Base-by-base conservation (phyloP, 202 grass and related monocot species). In the Cymbopogon flexuosus region DNA sequence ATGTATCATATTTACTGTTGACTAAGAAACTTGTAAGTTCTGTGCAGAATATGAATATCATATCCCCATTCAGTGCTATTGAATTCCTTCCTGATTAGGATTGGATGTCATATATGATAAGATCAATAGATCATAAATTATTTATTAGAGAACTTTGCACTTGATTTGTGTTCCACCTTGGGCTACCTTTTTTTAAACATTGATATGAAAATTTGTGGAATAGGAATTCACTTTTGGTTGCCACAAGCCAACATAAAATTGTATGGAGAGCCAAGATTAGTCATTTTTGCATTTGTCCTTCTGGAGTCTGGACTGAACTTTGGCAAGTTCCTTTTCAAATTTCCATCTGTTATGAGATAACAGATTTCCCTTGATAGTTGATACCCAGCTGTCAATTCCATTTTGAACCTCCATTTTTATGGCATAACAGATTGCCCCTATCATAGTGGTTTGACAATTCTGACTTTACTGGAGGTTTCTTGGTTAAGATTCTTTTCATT, bases 351-450 rank as follows among this genome's bases (percentile, higher is more conserved):
- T 52, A 8, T 27, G 69, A 47, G 6, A 46, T 70, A 45, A 47
- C 7, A 70, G 13, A 70, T 47, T 30, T 13, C 41, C 65, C 21
- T 69, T 43, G 57, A 15, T 62, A 36, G 5, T 69, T 43, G 57
- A 15, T 62, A 36, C 6, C 29, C 29, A 78, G 34, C 45, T 67
- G 15, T 31, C 40, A 76, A 31, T 76, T 62, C 14, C 60, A 30
- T 70, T 73, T 64, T 36, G 16, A 63, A 77, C 16, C 21, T 65
- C 75, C 42, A 82, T 65, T 67, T 33, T 66, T 65, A 70, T 64
- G 27, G 65, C 34, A 65, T 65, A 65, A 47, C 19, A 60, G 19
- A 66, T 78, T 14, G 1, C 23, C 36, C 36, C 11, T 72, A 39
- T 58, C 35, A 72, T 81, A 43, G 13, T 67, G 66, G 19, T 23